Conservation (phyloP, 179 eudicot genomes). For the Spinacia oleracea region DNA sequence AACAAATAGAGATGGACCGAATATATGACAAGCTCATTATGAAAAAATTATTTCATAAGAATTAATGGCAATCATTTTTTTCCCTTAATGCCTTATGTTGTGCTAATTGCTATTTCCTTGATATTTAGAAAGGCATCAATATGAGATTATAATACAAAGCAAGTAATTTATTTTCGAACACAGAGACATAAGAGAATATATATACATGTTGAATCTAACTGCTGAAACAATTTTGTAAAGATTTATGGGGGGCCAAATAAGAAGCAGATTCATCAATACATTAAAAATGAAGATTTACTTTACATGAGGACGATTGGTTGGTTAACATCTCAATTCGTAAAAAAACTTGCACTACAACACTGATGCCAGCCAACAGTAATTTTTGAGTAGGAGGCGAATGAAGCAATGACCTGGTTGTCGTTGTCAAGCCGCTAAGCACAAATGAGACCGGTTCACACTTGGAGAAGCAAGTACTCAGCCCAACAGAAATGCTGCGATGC, state of each 20-base stretch:
- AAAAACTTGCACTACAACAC: background rate
- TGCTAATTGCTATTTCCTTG: too few species aligned
- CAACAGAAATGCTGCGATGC: background rate
- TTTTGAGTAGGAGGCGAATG: background rate
- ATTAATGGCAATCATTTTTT: too few species aligned
- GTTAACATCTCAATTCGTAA: background rate
- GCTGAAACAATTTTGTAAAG: background rate
- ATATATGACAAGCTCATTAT: too few species aligned
- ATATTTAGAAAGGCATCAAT: background rate
- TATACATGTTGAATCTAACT: background rate
- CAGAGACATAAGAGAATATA: background rate
- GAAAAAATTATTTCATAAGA: too few species aligned
- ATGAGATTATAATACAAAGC: background rate
- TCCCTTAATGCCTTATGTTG: too few species aligned
- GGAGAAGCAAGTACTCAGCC: background rate
- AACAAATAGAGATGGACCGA: too few species aligned
- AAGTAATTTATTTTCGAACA: background rate
- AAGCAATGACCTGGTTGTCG: background rate
- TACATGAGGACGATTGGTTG: conserved; percentile 4
- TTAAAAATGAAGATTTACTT: conserved; percentile 6
- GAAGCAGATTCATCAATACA: background rate
- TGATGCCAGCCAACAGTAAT: background rate
- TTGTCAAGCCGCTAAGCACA: background rate
- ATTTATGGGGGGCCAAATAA: too few species aligned
- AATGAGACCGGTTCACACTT: background rate